Conservation (phyloP, 2,329 filamentous ascomycete species). For the Trichoderma pleuroti region DNA sequence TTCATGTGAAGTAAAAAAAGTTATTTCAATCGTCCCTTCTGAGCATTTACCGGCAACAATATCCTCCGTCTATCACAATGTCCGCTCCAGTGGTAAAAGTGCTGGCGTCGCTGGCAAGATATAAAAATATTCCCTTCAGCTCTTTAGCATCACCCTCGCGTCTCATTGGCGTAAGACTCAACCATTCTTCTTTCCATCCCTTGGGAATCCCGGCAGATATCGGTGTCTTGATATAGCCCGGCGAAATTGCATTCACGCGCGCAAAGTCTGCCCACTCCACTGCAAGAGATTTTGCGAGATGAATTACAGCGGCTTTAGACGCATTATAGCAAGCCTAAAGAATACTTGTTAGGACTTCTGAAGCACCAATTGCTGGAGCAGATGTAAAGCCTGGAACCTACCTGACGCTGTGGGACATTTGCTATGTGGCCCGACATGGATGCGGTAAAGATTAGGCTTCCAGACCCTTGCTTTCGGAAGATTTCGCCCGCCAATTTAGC, state of each 20-base stretch:
- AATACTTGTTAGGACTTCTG: not conserved
- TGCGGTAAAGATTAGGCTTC: not conserved
- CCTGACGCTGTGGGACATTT: not conserved
- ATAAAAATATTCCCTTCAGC: conserved; percentile 32
- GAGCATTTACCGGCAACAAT: conserved; percentile 23
- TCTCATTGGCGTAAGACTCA: conserved; percentile 30
- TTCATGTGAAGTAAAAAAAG: not conserved
- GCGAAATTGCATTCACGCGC: conserved; percentile 40
- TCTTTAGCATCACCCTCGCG: conserved; percentile 31
- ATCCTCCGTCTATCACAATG: conserved; percentile 21
- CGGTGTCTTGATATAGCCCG: conserved; percentile 38
- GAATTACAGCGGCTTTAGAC: conserved; percentile 39
- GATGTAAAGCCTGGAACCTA: not conserved
- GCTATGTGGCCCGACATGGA: not conserved
- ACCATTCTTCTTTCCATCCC: conserved; percentile 36
- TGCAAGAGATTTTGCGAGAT: conserved; percentile 40
- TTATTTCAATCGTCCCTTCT: not conserved
- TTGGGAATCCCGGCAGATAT: conserved; percentile 33
- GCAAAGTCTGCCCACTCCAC: conserved; percentile 44
- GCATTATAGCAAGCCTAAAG: conserved; percentile 38
- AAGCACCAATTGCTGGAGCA: not conserved
- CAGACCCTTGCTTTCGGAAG: not conserved
- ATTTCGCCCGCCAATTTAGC: not conserved
- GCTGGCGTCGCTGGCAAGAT: conserved; percentile 22
- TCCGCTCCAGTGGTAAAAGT: conserved; percentile 8